A percentile compares a stretch with the other conserved stretches of the same genome.
phyloP scores from a whole-genome alignment of 805 yeast species.

The Candida gorgasii region DNA sequence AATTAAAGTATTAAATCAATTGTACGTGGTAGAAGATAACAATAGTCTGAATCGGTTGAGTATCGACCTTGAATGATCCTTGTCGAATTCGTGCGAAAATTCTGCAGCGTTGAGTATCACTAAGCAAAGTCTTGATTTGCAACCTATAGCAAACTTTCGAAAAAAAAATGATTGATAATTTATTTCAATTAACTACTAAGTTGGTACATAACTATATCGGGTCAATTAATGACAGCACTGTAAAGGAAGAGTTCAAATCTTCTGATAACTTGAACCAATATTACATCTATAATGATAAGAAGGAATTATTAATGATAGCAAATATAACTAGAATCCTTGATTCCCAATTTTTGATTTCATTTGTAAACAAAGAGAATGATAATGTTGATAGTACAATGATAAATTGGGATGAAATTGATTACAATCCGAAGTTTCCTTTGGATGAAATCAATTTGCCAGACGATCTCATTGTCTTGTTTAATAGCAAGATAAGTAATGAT shows the following conservation, averaged over 20 bases:
- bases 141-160: background rate
- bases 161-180: conserved; percentile 17
- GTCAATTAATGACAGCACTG: conserved; percentile 7
- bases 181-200: conserved; percentile 23
- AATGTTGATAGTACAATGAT: conserved; percentile 22
- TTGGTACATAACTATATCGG: conserved; percentile 23
- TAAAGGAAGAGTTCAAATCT: conserved; percentile 6
- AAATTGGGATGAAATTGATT: conserved; percentile 23
- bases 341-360: conserved; percentile 4
- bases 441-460: conserved; percentile 20
- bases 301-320: conserved; percentile 9
- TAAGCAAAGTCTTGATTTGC: background rate
- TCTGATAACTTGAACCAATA: conserved; percentile 11
- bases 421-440: conserved; percentile 23
- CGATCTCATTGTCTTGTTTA: conserved; percentile 23
- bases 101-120: background rate
- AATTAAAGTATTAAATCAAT: no score
- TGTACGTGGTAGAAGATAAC: no score
- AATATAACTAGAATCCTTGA: conserved; percentile 13
- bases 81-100: conserved; percentile 7
- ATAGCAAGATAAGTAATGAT: conserved; percentile 10
- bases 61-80: conserved; percentile 9
- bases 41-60: conserved; percentile 1
- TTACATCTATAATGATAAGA: conserved; percentile 9
- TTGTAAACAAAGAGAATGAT: conserved; percentile 14